Percentiles rank a stretch among this genome's conserved stretches.
phyloP scores from a whole-genome alignment of 2,329 filamentous ascomycete species.

The Neocucurbitaria cava region DNA sequence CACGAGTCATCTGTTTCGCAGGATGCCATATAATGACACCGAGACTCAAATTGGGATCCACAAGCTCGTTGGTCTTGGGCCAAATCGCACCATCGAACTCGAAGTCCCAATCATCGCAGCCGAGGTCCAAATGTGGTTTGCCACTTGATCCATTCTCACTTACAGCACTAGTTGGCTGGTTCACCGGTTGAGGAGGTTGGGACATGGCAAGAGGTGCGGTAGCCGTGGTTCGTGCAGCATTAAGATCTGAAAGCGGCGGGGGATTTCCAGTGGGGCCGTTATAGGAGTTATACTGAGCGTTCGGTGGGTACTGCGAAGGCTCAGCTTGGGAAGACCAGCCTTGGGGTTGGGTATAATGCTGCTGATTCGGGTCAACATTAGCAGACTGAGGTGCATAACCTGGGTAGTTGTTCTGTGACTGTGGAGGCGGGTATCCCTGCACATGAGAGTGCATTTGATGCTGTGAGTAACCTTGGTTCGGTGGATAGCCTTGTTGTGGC shows the following conservation, averaged over 20 bases:
- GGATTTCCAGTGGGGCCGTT: conserved; percentile 12
- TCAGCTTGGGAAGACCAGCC: conserved; percentile 29
- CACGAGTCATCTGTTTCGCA: conserved; percentile 51
- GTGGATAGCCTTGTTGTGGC: conserved; percentile 31
- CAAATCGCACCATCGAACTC: conserved; percentile 55
- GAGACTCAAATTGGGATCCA: conserved; percentile 54
- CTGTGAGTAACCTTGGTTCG: conserved; percentile 32
- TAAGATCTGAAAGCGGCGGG: conserved; percentile 25
- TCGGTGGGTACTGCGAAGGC: conserved; percentile 22
- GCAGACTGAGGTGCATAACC: conserved; percentile 27
- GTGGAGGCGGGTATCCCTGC: conserved; percentile 31
- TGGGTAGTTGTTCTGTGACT: conserved; percentile 23
- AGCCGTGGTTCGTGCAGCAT: conserved; percentile 38
- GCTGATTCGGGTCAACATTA: conserved; percentile 30
- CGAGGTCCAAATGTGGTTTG: conserved; percentile 43
- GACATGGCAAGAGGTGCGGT: conserved; percentile 26
- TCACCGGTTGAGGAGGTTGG: conserved; percentile 13
- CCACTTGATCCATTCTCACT: conserved; percentile 24
- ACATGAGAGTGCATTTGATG: conserved; percentile 23
- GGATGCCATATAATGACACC: conserved; percentile 56
- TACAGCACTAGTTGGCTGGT: conserved; percentile 21
- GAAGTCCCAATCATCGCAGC: conserved; percentile 51
- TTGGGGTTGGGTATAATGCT: conserved; percentile 30
- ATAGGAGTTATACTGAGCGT: conserved; percentile 23
- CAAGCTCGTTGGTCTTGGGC: conserved; percentile 53